Percentiles rank a stretch among this genome's conserved stretches.
Evolutionary conservation across 208 protist genomes (phyloP).

Genomic region (Leishmania tarentolae): DNA sequence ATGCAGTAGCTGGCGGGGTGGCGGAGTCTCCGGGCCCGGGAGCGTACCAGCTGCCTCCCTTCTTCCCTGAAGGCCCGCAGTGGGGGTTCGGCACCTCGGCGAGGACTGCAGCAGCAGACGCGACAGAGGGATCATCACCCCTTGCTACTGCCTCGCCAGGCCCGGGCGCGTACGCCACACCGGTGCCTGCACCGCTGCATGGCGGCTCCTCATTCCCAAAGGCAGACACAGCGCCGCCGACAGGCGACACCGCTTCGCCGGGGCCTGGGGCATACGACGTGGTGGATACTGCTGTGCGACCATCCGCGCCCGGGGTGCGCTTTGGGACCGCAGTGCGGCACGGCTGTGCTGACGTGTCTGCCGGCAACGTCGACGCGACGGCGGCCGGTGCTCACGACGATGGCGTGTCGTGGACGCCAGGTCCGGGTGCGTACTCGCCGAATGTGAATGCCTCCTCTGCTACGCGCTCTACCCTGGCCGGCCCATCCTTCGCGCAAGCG

Average conservation of each 20-base stretch:
- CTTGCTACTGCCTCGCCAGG: slow-evolving; percentile 5
- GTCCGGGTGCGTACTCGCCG: slow-evolving; percentile 55
- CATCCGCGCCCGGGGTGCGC: slow-evolving; percentile 9
- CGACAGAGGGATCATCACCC: background rate
- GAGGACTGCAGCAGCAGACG: background rate
- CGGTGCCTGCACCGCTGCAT: slow-evolving; percentile 17
- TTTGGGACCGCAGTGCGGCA: slow-evolving; percentile 28
- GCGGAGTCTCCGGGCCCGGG: slow-evolving; percentile 47
- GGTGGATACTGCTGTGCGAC: background rate
- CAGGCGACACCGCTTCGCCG: background rate
- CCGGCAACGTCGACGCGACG: background rate
- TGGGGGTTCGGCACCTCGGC: slow-evolving; percentile 29
- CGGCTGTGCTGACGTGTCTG: background rate
- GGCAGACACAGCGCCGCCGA: background rate
- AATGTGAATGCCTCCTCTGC: slow-evolving; percentile 18
- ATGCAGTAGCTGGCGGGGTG: background rate
- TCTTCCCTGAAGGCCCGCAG: slow-evolving; percentile 29
- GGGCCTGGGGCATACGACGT: slow-evolving; percentile 33
- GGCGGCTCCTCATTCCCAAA: slow-evolving; percentile 16
- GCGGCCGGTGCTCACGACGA: background rate
- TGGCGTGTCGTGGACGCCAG: slow-evolving; percentile 18
- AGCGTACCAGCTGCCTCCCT: slow-evolving; percentile 26
- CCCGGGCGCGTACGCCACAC: slow-evolving; percentile 19
- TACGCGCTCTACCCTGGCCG: slow-evolving; percentile 7
- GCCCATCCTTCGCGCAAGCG: slow-evolving; percentile 34